Percentiles rank a stretch among this genome's conserved stretches.
Evolutionary conservation across 306 rosid species (phyloP).

Genomic region (Canavalia ensiformis): DNA sequence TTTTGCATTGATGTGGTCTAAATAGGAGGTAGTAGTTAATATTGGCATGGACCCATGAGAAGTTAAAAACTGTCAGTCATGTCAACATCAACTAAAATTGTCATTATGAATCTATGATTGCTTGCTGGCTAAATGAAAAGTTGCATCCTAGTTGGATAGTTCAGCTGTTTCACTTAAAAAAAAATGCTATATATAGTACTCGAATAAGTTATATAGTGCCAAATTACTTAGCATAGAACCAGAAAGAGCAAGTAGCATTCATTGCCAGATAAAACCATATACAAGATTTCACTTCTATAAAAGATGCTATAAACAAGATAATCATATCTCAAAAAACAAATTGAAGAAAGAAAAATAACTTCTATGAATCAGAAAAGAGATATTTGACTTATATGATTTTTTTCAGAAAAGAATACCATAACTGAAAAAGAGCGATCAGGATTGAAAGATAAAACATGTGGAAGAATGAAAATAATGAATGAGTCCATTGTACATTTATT

Average conservation of each 20-base stretch:
- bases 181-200: background rate
- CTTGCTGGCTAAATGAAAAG: background rate
- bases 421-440: background rate
- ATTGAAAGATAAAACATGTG: background rate
- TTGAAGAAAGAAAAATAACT: background rate
- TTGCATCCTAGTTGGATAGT: background rate
- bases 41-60: background rate
- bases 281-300: no score
- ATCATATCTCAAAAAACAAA: background rate
- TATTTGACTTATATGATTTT: background rate
- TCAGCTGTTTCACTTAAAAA: background rate
- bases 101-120: background rate
- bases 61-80: background rate
- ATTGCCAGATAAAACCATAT: background rate
- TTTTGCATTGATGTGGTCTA: background rate
- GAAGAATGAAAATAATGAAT: background rate
- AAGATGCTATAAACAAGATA: no score
- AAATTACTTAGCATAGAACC: background rate
- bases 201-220: background rate
- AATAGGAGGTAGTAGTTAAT: conserved; percentile 8
- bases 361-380: background rate
- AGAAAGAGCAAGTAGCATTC: background rate
- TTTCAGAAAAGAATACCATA: background rate
- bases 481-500: background rate
- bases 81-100: background rate